Conservation (phyloP, 352 stramenopile genomes). For the Globisporangium paddicum region DNA sequence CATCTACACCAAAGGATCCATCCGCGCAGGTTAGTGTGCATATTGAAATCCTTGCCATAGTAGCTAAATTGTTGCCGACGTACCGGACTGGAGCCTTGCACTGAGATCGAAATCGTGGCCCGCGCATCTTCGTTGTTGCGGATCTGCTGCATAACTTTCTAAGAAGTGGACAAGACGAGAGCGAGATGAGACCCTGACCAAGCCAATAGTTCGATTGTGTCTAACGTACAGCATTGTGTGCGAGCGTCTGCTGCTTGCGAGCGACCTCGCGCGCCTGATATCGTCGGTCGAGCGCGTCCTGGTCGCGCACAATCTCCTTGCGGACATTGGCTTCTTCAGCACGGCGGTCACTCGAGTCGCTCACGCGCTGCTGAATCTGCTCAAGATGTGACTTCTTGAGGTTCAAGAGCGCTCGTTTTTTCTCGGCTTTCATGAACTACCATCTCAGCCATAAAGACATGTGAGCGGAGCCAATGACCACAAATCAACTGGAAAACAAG, state of each 20-base stretch:
- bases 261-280: constrained; percentile 10
- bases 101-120: constrained; percentile 15
- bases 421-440: constrained; percentile 14
- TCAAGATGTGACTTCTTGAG: constrained; percentile 28
- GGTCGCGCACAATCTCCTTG: constrained; percentile 12
- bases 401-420: constrained; percentile 17
- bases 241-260: constrained; percentile 17
- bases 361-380: constrained; percentile 21
- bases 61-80: not conserved
- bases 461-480: not conserved
- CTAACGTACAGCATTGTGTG: constrained; percentile 13
- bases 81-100: constrained; percentile 26
- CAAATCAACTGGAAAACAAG: not conserved
- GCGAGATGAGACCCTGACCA: too few species aligned
- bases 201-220: not conserved
- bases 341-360: constrained; percentile 1
- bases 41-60: not conserved
- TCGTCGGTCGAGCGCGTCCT: constrained; percentile 21
- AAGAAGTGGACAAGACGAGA: not conserved
- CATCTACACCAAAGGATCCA: constrained; percentile 9
- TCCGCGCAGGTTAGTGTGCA: too few species aligned
- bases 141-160: constrained; percentile 25
- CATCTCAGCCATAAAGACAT: not conserved
- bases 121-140: constrained; percentile 20
- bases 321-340: not conserved